Base-by-base conservation (phyloP, 163 green algal species). In the Chloroidium sp. region DNA sequence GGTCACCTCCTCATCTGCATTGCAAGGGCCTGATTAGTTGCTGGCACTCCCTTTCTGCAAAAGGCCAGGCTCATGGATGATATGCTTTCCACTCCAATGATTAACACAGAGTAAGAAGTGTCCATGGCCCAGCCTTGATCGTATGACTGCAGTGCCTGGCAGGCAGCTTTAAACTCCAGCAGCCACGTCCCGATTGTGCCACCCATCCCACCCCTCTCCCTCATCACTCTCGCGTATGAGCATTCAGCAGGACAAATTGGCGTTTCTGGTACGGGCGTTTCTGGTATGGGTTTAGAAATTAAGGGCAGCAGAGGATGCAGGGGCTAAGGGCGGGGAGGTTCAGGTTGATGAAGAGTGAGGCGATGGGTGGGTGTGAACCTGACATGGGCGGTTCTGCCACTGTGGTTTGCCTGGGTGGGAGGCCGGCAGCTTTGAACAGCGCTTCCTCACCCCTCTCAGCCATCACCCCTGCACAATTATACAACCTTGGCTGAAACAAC, bases 341-440 rank as follows among this genome's bases (percentile, higher is more conserved):
- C 6, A 72, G 64, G 64, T 6, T 72, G 8, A 6, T 6, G 6
- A 72, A n/a, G 64, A 6, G 6, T 72, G 64, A 72, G 64, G 64
- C 64, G 6, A 72, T 6, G 64, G 64, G 64, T 10, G 64, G 64
- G 6, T n/a, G 64, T 72, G 6, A 10, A 6, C 64, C 6, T 72
- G 64, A 36, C 36, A 36, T 36, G 36, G 36, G 36, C 36, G 36
- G 36, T 36, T 36, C 36, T 36, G 36, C 36, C 36, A 36, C 36
- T 36, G 36, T 36, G 36, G 36, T 36, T 36, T 36, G 36, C 36
- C 36, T 36, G 36, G 62, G 72, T n/a, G 82, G 75, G 59, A 91
- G 80, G n/a, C 88, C 88, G 36, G 87, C 87, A 69, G 77, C 68
- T 60, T 85, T 86, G 74, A 87, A 92, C 74, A 92, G 81, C 58